A percentile compares a stretch with the other conserved stretches of the same genome.
phyloP scores from a whole-genome alignment of 148 eudicot genomes.

The Heliamphora exappendiculata region DNA sequence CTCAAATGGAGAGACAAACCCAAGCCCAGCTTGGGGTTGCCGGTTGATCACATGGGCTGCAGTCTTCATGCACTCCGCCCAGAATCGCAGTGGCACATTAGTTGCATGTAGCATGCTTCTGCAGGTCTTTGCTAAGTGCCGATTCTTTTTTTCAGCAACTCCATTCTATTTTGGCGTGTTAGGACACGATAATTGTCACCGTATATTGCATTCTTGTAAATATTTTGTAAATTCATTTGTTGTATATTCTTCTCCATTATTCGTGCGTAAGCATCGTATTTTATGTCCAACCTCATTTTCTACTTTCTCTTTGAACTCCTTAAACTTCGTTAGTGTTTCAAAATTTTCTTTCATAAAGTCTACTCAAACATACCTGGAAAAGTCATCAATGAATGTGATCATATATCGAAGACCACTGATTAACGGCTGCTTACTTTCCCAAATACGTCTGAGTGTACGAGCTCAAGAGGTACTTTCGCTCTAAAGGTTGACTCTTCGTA shows the following conservation, averaged over 20 bases:
- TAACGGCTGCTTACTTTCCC: neutral
- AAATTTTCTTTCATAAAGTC: neutral
- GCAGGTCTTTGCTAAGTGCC: neutral
- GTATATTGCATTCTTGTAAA: neutral
- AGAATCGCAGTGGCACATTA: neutral
- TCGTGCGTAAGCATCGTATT: neutral
- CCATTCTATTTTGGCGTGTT: neutral
- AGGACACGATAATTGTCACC: neutral
- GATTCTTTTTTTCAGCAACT: neutral
- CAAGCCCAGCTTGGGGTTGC: neutral
- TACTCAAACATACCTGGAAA: neutral
- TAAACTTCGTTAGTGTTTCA: neutral
- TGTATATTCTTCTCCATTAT: neutral
- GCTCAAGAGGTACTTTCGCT: neutral
- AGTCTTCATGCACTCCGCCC: neutral
- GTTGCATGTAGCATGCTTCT: too few species aligned
- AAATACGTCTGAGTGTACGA: neutral
- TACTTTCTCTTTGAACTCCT: neutral
- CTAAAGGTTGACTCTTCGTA: neutral
- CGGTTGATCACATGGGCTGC: neutral
- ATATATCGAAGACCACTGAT: neutral
- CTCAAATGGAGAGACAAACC: neutral
- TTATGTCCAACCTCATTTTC: neutral
- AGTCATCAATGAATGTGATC: neutral
- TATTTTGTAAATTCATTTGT: neutral